phyloP scores from a whole-genome alignment of 345 rosid genomes.

The Pistacia atlantica region DNA sequence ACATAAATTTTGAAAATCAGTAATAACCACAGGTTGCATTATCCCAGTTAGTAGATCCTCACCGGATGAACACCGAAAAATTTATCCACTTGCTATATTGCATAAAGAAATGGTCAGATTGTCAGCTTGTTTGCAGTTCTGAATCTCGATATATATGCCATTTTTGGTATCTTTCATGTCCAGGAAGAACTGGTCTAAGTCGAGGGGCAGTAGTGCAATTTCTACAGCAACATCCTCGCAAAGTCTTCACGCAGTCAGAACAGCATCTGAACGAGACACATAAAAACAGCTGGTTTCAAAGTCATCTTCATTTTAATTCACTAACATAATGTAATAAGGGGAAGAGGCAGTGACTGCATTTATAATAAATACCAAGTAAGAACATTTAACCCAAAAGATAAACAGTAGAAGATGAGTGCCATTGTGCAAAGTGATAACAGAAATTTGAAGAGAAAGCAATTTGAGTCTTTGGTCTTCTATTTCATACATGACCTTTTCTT shows the following conservation, averaged over 20 bases:
- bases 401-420: not conserved
- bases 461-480: not conserved
- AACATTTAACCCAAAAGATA: not conserved
- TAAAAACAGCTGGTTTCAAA: not conserved
- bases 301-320: no score
- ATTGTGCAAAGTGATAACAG: not conserved
- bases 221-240: slow-evolving; percentile 3
- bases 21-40: no score
- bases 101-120: slow-evolving; percentile 1
- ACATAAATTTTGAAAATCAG: no score
- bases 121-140: slow-evolving; percentile 31
- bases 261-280: slow-evolving; percentile 47
- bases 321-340: no score
- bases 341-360: not conserved
- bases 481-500: slow-evolving; percentile 26
- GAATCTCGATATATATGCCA: slow-evolving; percentile 77
- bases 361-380: not conserved
- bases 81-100: slow-evolving; percentile 13
- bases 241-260: no score
- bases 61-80: slow-evolving; percentile 7
- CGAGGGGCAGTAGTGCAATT: slow-evolving; percentile 58
- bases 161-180: slow-evolving; percentile 74
- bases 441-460: not conserved
- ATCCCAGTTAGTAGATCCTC: not conserved
- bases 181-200: slow-evolving; percentile 76